Evolutionary conservation across 345 rosid species (phyloP).

Genomic region (Gossypium rotundifolium): DNA sequence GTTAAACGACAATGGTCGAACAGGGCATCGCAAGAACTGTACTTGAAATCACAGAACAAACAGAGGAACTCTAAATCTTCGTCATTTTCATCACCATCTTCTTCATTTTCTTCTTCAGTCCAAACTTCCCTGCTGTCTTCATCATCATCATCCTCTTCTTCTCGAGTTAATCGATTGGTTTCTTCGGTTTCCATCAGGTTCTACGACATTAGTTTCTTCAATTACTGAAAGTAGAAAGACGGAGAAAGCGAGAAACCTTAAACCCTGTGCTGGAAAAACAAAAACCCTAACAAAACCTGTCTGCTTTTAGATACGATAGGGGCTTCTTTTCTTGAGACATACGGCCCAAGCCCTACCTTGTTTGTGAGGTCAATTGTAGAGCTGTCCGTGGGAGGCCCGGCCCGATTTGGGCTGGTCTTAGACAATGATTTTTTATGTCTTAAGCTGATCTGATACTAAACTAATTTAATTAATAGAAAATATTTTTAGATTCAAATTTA

Average conservation of each 20-base stretch:
- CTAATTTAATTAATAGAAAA: too few species aligned
- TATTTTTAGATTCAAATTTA: too few species aligned
- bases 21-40: constrained; percentile 41
- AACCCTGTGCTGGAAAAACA: neutral
- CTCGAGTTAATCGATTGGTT: constrained; percentile 10
- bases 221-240: neutral
- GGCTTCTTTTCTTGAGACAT: neutral
- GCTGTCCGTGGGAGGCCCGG: too few species aligned
- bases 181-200: constrained; percentile 8
- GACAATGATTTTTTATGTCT: too few species aligned
- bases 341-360: neutral
- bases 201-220: constrained; percentile 11
- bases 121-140: constrained; percentile 31
- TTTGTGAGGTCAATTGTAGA: too few species aligned
- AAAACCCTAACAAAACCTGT: neutral
- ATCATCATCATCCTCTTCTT: constrained; percentile 10
- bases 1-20: constrained; percentile 51
- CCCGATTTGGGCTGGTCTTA: too few species aligned
- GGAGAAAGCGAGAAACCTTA: neutral
- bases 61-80: constrained; percentile 42
- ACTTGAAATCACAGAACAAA: constrained; percentile 58
- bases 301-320: neutral
- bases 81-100: constrained; percentile 30
- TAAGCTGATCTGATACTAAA: too few species aligned
- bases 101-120: constrained; percentile 57